Percentiles rank a stretch among this genome's conserved stretches.
Conservation (phyloP, 495 filamentous ascomycete species). For the Talaromyces borbonicus region DNA sequence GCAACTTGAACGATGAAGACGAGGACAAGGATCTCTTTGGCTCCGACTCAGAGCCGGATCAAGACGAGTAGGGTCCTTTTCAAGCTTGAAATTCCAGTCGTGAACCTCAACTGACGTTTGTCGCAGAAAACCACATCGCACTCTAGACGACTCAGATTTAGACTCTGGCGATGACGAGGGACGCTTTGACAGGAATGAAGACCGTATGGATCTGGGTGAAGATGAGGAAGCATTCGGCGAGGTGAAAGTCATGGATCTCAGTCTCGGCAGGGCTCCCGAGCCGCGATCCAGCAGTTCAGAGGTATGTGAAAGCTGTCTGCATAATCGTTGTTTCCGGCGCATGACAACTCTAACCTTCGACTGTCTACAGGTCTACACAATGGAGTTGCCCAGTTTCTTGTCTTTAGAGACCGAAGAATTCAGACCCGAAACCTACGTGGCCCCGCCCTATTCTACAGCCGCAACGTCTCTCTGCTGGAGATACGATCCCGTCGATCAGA, state of each 20-base stretch:
- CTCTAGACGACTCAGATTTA: conserved; percentile 62
- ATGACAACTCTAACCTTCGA: neutral
- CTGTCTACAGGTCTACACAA: conserved; percentile 57
- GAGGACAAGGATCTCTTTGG: conserved; percentile 61
- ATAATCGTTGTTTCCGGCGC: too few relatives aligned
- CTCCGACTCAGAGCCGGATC: conserved; percentile 32
- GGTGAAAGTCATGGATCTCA: conserved; percentile 46
- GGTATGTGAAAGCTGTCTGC: conserved; percentile 20
- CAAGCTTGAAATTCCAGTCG: conserved; percentile 28
- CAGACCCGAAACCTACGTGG: conserved; percentile 59
- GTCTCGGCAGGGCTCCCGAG: conserved; percentile 53
- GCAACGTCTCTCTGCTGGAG: conserved; percentile 63
- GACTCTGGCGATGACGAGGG: conserved; percentile 71
- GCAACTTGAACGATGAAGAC: conserved; percentile 16
- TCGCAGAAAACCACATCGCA: conserved; percentile 40
- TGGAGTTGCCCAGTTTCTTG: conserved; percentile 73
- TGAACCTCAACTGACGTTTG: conserved; percentile 29
- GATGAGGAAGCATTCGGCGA: conserved; percentile 39
- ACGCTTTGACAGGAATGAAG: conserved; percentile 39
- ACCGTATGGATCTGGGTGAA: conserved; percentile 40
- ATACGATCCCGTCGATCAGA: conserved; percentile 49
- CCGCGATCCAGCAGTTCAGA: conserved; percentile 64
- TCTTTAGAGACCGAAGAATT: conserved; percentile 66
- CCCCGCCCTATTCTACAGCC: conserved; percentile 56
- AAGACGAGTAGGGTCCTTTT: conserved; percentile 24